Evolutionary conservation across 257 asterid species (phyloP).

Genomic region (Nicotiana attenuata): DNA sequence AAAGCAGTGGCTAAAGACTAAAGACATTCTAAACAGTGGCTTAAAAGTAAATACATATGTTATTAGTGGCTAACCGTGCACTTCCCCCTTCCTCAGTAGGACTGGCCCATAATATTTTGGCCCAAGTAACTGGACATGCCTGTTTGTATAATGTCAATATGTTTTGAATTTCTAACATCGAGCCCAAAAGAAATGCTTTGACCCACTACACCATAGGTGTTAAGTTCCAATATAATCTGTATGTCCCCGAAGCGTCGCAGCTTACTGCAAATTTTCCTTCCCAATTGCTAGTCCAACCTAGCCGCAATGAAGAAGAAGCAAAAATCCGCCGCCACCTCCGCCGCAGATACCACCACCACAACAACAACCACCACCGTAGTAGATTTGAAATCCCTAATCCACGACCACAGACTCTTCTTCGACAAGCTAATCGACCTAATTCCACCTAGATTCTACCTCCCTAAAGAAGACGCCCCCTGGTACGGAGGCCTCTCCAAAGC

Average conservation of each 20-base stretch:
- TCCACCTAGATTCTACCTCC: constrained; percentile 71
- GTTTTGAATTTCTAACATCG: neutral
- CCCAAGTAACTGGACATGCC: neutral
- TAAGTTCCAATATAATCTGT: neutral
- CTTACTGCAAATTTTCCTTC: neutral
- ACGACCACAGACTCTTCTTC: constrained; percentile 46
- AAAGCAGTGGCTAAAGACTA: too few relatives aligned
- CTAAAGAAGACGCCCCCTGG: constrained; percentile 75
- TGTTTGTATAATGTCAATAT: too few relatives aligned
- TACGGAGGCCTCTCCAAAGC: constrained; percentile 72
- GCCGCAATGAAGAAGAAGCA: constrained; percentile 12
- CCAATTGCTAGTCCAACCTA: neutral
- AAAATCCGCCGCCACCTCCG: neutral
- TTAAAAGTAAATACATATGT: too few relatives aligned
- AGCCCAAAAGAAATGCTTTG: neutral
- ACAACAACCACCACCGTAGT: constrained; percentile 7
- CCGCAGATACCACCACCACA: neutral
- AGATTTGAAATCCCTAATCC: constrained; percentile 42
- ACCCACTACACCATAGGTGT: neutral
- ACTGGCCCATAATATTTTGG: neutral
- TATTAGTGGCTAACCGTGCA: too few relatives aligned
- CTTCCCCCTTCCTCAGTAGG: too few relatives aligned
- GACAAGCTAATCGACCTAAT: constrained; percentile 58
- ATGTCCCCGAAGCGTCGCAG: too few relatives aligned
- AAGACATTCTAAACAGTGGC: too few relatives aligned